These are phyloP conservation scores for Lactarius deliciosus DNA, from an alignment of 768 basidiomycete species.

Conservation along the genomic window DNA sequence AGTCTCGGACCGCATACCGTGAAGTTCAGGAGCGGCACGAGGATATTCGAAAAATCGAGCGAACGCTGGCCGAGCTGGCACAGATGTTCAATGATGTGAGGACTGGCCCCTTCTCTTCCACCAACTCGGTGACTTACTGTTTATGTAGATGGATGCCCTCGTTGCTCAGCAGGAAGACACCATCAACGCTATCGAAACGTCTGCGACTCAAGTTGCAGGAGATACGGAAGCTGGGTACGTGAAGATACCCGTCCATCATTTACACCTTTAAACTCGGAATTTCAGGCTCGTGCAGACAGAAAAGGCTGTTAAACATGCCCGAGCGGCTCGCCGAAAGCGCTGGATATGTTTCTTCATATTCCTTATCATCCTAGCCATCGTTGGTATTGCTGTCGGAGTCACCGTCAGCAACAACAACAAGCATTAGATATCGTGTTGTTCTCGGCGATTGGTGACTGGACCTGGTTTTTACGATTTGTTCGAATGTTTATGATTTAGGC, in stretches of 20 bases:
- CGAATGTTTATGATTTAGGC: constrained; percentile 22
- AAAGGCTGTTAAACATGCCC: constrained; percentile 65
- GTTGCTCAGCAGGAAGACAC: constrained; percentile 80
- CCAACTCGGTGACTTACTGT: constrained; percentile 10
- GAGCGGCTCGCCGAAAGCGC: constrained; percentile 72
- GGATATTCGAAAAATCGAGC: constrained; percentile 82
- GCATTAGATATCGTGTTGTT: constrained; percentile 19
- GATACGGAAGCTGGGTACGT: constrained; percentile 74
- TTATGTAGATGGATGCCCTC: constrained; percentile 67
- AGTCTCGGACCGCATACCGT: constrained; percentile 75
- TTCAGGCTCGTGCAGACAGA: constrained; percentile 60
- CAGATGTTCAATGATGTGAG: constrained; percentile 83
- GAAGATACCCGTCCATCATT: not conserved
- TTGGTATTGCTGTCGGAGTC: constrained; percentile 60
- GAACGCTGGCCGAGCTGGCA: constrained; percentile 84
- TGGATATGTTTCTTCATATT: constrained; percentile 81
- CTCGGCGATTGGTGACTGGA: not conserved
- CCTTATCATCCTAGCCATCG: constrained; percentile 52
- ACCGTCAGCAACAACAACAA: constrained; percentile 30
- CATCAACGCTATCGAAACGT: constrained; percentile 60
- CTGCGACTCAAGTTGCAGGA: constrained; percentile 59
- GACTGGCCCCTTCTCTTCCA: constrained; percentile 5
- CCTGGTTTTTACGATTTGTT: constrained; percentile 17
- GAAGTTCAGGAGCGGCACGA: constrained; percentile 90
- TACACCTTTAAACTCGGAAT: constrained; percentile 3